Conservation (phyloP, 2,329 filamentous ascomycete species). For the Falciphora oryzae region DNA sequence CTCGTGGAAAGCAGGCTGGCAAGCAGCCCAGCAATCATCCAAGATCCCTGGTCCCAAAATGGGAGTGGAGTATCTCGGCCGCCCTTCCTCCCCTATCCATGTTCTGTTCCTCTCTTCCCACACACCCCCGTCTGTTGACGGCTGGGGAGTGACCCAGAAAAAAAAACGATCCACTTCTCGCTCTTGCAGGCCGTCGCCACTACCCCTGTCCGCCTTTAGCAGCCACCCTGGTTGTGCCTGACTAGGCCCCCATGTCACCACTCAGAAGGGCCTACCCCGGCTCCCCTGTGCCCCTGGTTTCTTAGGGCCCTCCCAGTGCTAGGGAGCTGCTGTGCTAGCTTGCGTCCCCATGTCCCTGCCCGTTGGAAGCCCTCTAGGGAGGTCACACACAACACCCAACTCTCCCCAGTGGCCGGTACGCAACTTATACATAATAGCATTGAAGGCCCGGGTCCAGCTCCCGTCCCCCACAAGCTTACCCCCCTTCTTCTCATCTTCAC, state of each 20-base stretch:
- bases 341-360: background rate
- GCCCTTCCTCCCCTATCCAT: background rate
- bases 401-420: background rate
- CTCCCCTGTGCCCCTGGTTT: background rate
- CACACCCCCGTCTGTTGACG: background rate
- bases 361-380: background rate
- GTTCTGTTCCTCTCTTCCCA: background rate
- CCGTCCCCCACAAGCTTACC: background rate
- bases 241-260: background rate
- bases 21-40: background rate
- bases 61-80: background rate
- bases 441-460: background rate
- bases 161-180: background rate
- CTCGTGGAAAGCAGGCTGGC: background rate
- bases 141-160: background rate
- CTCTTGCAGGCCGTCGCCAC: background rate
- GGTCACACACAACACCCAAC: background rate
- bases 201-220: background rate
- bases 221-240: background rate
- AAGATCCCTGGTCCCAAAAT: background rate
- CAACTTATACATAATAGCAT: constrained; percentile 4
- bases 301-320: background rate
- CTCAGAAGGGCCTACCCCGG: background rate
- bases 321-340: background rate
- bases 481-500: background rate